These are phyloP conservation scores for Stachybotrys chartarum DNA, from an alignment of 2,329 filamentous ascomycete species.

Conservation along the genomic window DNA sequence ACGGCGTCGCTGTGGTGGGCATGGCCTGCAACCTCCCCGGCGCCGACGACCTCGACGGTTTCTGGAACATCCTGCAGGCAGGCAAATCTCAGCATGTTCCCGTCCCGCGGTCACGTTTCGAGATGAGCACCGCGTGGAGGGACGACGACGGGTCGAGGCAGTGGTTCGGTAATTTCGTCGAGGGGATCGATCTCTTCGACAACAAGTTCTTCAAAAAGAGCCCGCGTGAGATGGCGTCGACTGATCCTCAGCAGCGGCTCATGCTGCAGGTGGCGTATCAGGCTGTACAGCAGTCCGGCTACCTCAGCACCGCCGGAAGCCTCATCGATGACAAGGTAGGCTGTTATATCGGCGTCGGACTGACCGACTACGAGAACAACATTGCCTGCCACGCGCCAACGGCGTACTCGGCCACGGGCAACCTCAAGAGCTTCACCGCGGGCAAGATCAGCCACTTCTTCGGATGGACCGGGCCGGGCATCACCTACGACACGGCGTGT, in stretches of 20 bases:
- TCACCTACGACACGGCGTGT: slow-evolving; percentile 31
- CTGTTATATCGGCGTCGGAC: not conserved
- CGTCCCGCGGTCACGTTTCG: not conserved
- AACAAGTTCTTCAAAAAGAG: not conserved
- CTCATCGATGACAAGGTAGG: not conserved
- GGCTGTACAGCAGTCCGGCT: not conserved
- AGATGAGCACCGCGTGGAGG: not conserved
- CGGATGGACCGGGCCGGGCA: slow-evolving; percentile 27
- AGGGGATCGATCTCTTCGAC: not conserved
- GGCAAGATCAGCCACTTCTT: slow-evolving; percentile 28
- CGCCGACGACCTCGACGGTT: not conserved
- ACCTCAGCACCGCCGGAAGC: not conserved
- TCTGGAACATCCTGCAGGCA: not conserved
- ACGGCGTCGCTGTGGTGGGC: not conserved
- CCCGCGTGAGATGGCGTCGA: not conserved
- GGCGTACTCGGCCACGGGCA: slow-evolving; percentile 30
- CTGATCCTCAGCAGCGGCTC: not conserved
- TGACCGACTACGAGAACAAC: slow-evolving; percentile 33
- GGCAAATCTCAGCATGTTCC: not conserved
- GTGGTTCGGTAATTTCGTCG: not conserved
- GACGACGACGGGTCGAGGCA: not conserved
- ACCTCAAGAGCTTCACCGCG: slow-evolving; percentile 20
- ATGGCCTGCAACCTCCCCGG: slow-evolving; percentile 2
- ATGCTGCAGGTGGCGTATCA: not conserved
- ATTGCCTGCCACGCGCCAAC: slow-evolving; percentile 24